Percentiles rank a stretch among this genome's conserved stretches.
Evolutionary conservation across 2,329 filamentous ascomycete species (phyloP).

Genomic region (Colletotrichum agaves): DNA sequence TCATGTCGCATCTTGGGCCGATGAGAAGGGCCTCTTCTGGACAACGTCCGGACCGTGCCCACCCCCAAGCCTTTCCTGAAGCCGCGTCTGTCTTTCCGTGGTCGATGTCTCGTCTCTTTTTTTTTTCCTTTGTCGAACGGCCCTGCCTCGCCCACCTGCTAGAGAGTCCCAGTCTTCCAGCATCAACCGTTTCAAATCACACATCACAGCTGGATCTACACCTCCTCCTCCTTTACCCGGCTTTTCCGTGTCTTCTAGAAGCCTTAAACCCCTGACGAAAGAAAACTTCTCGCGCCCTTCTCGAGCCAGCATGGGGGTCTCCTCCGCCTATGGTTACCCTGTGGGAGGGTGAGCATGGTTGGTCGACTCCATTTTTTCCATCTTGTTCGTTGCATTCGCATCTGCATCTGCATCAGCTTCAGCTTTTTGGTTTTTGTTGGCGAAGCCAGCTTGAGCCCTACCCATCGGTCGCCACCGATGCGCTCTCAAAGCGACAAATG

Average conservation of each 20-base stretch:
- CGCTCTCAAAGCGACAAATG: not conserved
- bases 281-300: constrained; percentile 10
- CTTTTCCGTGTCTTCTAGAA: constrained; percentile 37
- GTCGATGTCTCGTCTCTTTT: constrained; percentile 32
- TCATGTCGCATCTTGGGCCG: constrained; percentile 31
- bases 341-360: constrained; percentile 23
- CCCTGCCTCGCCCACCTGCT: constrained; percentile 23
- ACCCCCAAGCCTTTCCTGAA: constrained; percentile 29
- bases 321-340: constrained; percentile 13
- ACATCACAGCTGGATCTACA: constrained; percentile 36
- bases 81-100: constrained; percentile 30
- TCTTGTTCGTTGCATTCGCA: constrained; percentile 5
- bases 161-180: constrained; percentile 31
- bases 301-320: constrained; percentile 30
- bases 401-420: constrained; percentile 8
- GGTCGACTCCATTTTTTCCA: constrained; percentile 12
- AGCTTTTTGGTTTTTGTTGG: not conserved
- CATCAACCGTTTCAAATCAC: constrained; percentile 37
- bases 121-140: constrained; percentile 6
- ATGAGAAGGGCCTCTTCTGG: constrained; percentile 27
- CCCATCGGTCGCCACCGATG: constrained; percentile 8
- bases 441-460: constrained; percentile 29
- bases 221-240: constrained; percentile 37
- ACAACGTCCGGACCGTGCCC: constrained; percentile 29
- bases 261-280: constrained; percentile 18